Evolutionary conservation across 768 basidiomycete genomes (phyloP).

Genomic region (Asterophora lycoperdoides): DNA sequence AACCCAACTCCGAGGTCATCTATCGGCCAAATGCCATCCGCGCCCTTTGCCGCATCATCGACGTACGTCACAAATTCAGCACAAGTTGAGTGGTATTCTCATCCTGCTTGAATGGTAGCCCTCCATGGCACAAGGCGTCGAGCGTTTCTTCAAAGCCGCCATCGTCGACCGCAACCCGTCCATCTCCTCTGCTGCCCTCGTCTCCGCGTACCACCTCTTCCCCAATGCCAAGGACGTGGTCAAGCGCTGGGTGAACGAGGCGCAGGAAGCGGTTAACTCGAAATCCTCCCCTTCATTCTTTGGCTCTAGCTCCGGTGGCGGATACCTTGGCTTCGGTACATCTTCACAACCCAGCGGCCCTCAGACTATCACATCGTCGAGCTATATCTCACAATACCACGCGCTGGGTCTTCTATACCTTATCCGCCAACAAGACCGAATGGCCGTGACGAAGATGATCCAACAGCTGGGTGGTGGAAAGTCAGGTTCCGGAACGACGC

Average conservation of each 20-base stretch:
- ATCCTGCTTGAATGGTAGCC: slow-evolving; percentile 46
- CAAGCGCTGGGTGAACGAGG: slow-evolving; percentile 99
- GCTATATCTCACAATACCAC: slow-evolving; percentile 95
- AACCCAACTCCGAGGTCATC: slow-evolving; percentile 96
- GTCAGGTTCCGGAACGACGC: slow-evolving; percentile 72
- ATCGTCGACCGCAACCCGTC: slow-evolving; percentile 96
- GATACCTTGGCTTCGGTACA: slow-evolving; percentile 73
- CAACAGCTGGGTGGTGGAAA: slow-evolving; percentile 93
- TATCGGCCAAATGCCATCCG: slow-evolving; percentile 98
- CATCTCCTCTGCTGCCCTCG: slow-evolving; percentile 93
- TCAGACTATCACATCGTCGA: slow-evolving; percentile 82
- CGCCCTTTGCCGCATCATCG: slow-evolving; percentile 93
- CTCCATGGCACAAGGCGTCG: slow-evolving; percentile 99
- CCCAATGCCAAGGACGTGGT: slow-evolving; percentile 93
- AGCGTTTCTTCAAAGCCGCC: slow-evolving; percentile 98
- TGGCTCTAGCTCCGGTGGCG: slow-evolving; percentile 42
- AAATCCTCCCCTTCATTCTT: slow-evolving; percentile 77
- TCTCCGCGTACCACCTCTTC: slow-evolving; percentile 96
- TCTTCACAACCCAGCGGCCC: slow-evolving; percentile 51
- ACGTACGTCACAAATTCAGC: slow-evolving; percentile 55
- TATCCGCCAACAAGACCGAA: slow-evolving; percentile 95
- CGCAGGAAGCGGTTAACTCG: slow-evolving; percentile 91
- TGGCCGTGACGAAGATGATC: slow-evolving; percentile 99
- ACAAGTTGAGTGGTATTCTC: background rate
- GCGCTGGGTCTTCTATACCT: slow-evolving; percentile 90